phyloP scores from a whole-genome alignment of 2,329 filamentous ascomycete species.

The Colletotrichum spinosum region DNA sequence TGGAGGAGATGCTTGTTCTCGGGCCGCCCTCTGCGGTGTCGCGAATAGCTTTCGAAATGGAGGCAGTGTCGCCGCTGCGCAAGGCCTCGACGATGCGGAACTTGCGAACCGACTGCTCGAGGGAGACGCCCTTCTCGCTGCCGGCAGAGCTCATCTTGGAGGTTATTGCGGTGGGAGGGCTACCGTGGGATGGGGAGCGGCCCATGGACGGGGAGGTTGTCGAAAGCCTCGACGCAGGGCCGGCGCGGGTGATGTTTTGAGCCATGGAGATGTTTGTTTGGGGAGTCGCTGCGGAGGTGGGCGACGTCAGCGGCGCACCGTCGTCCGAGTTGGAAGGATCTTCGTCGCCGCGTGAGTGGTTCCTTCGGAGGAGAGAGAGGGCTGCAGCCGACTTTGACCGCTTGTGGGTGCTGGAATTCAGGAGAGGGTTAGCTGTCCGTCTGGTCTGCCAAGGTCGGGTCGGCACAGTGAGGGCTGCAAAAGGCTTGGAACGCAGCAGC shows the following conservation, averaged over 20 bases:
- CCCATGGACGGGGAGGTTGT: slow-evolving; percentile 53
- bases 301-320: slow-evolving; percentile 51
- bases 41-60: slow-evolving; percentile 87
- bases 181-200: slow-evolving; percentile 53
- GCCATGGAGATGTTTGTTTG: slow-evolving; percentile 49
- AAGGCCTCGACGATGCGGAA: slow-evolving; percentile 95
- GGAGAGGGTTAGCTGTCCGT: slow-evolving; percentile 29
- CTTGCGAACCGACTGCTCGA: slow-evolving; percentile 94
- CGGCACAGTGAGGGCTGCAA: slow-evolving; percentile 15
- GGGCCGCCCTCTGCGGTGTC: slow-evolving; percentile 68
- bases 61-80: slow-evolving; percentile 88
- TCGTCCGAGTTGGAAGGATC: slow-evolving; percentile 63
- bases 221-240: slow-evolving; percentile 59
- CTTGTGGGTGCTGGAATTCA: slow-evolving; percentile 55
- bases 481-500: not conserved
- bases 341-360: slow-evolving; percentile 62
- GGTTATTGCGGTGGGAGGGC: slow-evolving; percentile 32
- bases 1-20: slow-evolving; percentile 68
- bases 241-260: slow-evolving; percentile 52
- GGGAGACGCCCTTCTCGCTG: slow-evolving; percentile 63
- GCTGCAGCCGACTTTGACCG: slow-evolving; percentile 65
- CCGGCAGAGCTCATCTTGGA: slow-evolving; percentile 38
- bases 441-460: slow-evolving; percentile 18
- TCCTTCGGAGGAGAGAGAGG: slow-evolving; percentile 66
- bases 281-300: slow-evolving; percentile 48